Conservation (phyloP, 371 early-diverging fungal species). For the Mortierella sp. region DNA sequence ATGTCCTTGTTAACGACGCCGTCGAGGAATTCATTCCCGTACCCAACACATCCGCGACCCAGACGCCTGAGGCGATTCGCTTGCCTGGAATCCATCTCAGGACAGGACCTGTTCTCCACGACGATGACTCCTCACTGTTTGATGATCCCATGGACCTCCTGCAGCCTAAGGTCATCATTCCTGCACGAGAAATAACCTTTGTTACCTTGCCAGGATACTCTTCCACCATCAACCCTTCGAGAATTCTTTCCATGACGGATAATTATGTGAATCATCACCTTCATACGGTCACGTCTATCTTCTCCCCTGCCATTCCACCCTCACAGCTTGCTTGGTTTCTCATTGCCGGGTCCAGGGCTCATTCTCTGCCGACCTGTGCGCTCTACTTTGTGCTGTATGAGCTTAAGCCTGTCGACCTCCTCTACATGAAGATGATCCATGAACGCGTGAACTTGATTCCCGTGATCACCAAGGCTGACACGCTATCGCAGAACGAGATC, state of each 20-base stretch:
- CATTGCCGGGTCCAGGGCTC: conserved; percentile 40
- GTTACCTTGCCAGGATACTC: conserved; percentile 40
- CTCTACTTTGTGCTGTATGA: conserved; percentile 52
- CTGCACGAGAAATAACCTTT: conserved; percentile 34
- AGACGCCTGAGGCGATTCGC: conserved; percentile 12
- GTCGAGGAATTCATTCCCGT: conserved; percentile 24
- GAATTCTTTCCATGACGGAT: conserved; percentile 37
- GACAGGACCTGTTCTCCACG: conserved; percentile 18
- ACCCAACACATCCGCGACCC: conserved; percentile 13
- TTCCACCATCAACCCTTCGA: conserved; percentile 33
- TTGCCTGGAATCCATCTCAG: conserved; percentile 17
- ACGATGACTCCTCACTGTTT: conserved; percentile 3
- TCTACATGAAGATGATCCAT: conserved; percentile 52
- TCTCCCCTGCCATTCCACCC: conserved; percentile 37
- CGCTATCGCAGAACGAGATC: conserved; percentile 35
- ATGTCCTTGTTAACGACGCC: conserved; percentile 13
- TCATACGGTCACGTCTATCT: conserved; percentile 39
- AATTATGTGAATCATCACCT: conserved; percentile 46
- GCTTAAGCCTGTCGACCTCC: conserved; percentile 47
- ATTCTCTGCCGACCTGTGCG: conserved; percentile 42
- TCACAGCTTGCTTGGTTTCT: conserved; percentile 50
- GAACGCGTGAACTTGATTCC: conserved; percentile 46
- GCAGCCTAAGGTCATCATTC: conserved; percentile 24
- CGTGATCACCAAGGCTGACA: conserved; percentile 44
- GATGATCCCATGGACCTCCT: conserved; percentile 34